Base-by-base conservation (phyloP, 192 early-diverging fungal genomes). In the Podila minutissima region DNA sequence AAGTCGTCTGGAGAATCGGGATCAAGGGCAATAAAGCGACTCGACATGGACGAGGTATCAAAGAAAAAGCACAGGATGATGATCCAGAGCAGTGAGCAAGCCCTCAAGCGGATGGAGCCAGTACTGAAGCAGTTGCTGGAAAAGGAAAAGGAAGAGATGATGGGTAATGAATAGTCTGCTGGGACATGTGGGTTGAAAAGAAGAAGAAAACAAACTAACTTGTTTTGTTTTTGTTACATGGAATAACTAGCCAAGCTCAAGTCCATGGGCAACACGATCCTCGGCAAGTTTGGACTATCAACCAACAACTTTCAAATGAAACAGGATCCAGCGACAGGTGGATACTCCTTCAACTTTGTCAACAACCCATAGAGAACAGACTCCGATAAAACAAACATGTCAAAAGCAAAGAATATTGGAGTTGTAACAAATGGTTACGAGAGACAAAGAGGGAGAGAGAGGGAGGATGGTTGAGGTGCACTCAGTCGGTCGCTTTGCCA, bases 241-340 rank as follows among this genome's bases (percentile, higher is more conserved):
- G 22, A 26, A 6, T 51, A 19, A 31, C 33, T 64, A 81, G 77
- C 58, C 59, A 92, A 95, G 71, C 82, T 95, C 13, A 95, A 95
- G 71, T 85, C 89, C 33, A 74, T 95, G 41, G 93, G 93, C 1
- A 93, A 95, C 59, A 84, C 84, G 10, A 62, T 95, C 15, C 72
- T 95, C 29, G 93, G 93, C n/a, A 90, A 87, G 22, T 91, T 95
- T 74, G 93, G 93, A 15, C 61, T 95, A 51, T 92, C 92, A 17
- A 86, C 90, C 13, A 84, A 94, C 63, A 92, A 91, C 50, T 95
- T 95, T 67, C 83, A 93, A 58, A 86, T 93, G 75, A 81, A 89
- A 58, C 82, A 89, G 66, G 88, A 93, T 78, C 83, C 85, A 8
- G 49, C 62, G 0, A 82, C 82, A 20, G 91, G 91, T 19, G 74